Base-by-base conservation (phyloP, 2,329 filamentous ascomycete species). In the Exophiala mesophila region DNA sequence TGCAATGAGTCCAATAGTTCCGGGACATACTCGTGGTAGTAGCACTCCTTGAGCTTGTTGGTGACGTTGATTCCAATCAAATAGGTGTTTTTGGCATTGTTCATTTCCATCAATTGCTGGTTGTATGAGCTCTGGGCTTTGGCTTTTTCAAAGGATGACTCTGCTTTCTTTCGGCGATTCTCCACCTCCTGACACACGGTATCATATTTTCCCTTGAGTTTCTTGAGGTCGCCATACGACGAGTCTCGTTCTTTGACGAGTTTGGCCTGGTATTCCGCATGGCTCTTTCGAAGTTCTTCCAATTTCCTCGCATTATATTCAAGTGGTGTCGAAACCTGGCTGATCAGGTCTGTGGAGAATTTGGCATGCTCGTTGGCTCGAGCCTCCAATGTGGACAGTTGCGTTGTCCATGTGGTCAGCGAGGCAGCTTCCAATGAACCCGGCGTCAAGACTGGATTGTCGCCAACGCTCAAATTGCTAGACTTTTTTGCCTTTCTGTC, bases 51-150 rank as follows among this genome's bases (percentile, higher is more conserved):
- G 59, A 95, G 83, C 69, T 92, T 94, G 67, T 98, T 98, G 23
- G 89, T 94, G 45, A 97, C 87, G 61, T 94, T 94, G 69, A 98
- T 95, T 48, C 81, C 78, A 58, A 98, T 95, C 48, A 98, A 71
- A 61, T 98, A 98, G n/a, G 85, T 88, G 63, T 98, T 98, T 73
- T 98, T 98, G 63, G 84, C 77, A 62, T 98, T 98, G 67, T 92
- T 86, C 92, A 97, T 97, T 56, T 98, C 92, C 47, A 82, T 69
- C 47, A 94, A 74, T 64, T 97, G 90, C 61, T 95, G 88, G 59
- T 94, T 87, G 65, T 94, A 98, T 26, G 87, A 82, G 61, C 80
- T 83, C 61, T 95, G 86, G 5, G 90, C 88, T 69, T 96, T 98
- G 50, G 79, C 70, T 68, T 95, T 96, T 53, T 97, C 90, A 59